These are phyloP conservation scores for Magnusiomyces sp. DNA, from an alignment of 1,139 yeast species.

Conservation along the genomic window DNA sequence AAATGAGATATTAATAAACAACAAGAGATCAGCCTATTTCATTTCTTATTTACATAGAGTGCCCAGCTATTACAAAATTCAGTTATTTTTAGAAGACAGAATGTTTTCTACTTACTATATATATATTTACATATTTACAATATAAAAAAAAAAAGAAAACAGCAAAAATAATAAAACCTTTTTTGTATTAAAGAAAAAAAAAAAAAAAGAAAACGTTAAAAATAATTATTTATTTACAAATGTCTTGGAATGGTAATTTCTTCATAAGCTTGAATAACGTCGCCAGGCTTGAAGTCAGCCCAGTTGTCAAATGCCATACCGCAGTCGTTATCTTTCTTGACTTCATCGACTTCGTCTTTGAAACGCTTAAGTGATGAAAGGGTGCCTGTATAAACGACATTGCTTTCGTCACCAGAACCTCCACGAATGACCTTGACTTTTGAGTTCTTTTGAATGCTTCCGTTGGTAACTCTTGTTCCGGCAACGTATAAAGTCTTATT, in stretches of 20 bases:
- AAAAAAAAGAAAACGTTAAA: too few species aligned
- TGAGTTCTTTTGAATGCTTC: conserved; percentile 53
- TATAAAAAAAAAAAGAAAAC: neutral
- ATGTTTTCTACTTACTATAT: too few species aligned
- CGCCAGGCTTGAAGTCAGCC: conserved; percentile 69
- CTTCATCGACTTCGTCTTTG: conserved; percentile 72
- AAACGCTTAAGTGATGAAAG: conserved; percentile 71
- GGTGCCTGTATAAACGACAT: conserved; percentile 56
- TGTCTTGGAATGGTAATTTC: conserved; percentile 60
- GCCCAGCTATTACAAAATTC: too few species aligned
- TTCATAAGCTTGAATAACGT: conserved; percentile 65
- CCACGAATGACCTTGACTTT: conserved; percentile 59
- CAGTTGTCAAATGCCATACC: conserved; percentile 70
- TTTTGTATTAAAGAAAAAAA: conserved; percentile 4
- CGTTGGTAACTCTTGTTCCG: conserved; percentile 78
- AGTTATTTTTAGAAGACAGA: too few species aligned
- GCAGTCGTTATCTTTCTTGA: conserved; percentile 82
- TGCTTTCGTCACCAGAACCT: too few species aligned
- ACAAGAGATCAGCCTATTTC: too few species aligned
- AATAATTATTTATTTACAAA: conserved; percentile 35
- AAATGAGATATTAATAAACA: too few species aligned
- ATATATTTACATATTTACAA: too few species aligned
- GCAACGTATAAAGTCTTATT: conserved; percentile 56
- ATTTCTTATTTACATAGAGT: too few species aligned
- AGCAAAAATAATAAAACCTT: conserved; percentile 4